Evolutionary conservation across 306 rosid species (phyloP).

Genomic region (Comarum palustre): DNA sequence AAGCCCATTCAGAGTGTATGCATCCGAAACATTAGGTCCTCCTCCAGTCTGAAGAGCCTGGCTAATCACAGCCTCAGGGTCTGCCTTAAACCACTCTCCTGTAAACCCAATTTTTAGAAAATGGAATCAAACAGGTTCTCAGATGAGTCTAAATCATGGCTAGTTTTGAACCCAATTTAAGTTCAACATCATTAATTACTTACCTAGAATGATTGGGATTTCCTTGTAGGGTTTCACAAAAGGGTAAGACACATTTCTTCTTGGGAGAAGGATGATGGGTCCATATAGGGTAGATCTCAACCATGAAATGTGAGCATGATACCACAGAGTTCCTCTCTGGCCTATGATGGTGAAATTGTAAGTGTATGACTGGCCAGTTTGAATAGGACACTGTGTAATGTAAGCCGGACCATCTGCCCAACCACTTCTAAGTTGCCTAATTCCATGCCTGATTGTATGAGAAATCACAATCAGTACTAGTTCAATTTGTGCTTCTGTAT

Average conservation of each 20-base stretch:
- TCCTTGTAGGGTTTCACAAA: conserved; percentile 62
- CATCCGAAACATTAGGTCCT: conserved; percentile 88
- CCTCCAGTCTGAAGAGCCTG: conserved; percentile 78
- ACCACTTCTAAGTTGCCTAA: conserved; percentile 56
- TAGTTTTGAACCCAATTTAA: no score
- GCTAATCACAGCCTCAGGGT: conserved; percentile 65
- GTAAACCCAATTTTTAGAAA: conserved; percentile 19
- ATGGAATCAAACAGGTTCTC: neutral
- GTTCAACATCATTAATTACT: neutral
- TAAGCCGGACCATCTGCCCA: conserved; percentile 93
- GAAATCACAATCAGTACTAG: neutral
- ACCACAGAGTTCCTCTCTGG: conserved; percentile 75
- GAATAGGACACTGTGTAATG: conserved; percentile 85
- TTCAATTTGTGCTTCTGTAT: neutral
- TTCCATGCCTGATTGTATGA: conserved; percentile 94
- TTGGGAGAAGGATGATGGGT: conserved; percentile 72
- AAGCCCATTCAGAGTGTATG: conserved; percentile 74
- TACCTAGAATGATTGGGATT: conserved; percentile 72
- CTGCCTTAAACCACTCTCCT: conserved; percentile 91
- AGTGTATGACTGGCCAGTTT: conserved; percentile 50
- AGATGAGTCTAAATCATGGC: no score
- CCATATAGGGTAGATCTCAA: conserved; percentile 63
- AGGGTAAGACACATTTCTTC: conserved; percentile 62
- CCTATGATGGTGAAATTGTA: conserved; percentile 73
- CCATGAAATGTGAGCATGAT: conserved; percentile 94